Percentiles rank a stretch among this genome's conserved stretches.
phyloP scores from a whole-genome alignment of 2,329 filamentous ascomycete species.

The Rugonectria rugulosa region DNA sequence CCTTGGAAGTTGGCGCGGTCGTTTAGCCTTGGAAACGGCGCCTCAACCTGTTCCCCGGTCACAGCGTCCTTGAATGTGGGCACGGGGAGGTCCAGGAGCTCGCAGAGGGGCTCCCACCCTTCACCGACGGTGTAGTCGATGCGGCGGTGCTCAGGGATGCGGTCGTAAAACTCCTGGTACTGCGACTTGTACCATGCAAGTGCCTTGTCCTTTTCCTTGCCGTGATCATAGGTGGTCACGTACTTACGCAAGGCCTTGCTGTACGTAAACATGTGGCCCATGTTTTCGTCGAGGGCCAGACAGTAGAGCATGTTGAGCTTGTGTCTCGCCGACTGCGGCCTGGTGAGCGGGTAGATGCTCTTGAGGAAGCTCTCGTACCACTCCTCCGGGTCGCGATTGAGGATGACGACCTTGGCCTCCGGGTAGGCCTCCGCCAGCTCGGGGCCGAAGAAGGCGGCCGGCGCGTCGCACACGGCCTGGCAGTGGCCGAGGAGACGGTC shows the following conservation, averaged over 20 bases:
- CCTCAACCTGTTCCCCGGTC: slow-evolving; percentile 42
- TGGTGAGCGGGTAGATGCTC: slow-evolving; percentile 42
- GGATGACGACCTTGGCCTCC: slow-evolving; percentile 49
- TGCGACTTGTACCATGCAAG: slow-evolving; percentile 47
- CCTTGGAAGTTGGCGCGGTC: slow-evolving; percentile 38
- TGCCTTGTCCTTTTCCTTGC: slow-evolving; percentile 46
- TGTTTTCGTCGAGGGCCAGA: slow-evolving; percentile 36
- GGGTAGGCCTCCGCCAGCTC: slow-evolving; percentile 45
- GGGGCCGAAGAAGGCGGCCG: slow-evolving; percentile 59
- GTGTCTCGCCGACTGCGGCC: slow-evolving; percentile 27
- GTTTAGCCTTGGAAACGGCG: slow-evolving; percentile 45
- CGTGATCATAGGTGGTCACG: slow-evolving; percentile 42
- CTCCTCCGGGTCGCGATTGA: slow-evolving; percentile 49
- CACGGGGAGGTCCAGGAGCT: slow-evolving; percentile 47
- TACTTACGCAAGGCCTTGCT: slow-evolving; percentile 35
- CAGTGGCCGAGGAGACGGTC: slow-evolving; percentile 54
- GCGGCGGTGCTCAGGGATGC: slow-evolving; percentile 44
- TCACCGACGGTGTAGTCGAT: slow-evolving; percentile 50
- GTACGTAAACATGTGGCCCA: slow-evolving; percentile 39
- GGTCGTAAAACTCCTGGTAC: slow-evolving; percentile 46
- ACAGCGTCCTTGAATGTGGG: slow-evolving; percentile 43
- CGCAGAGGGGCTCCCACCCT: slow-evolving; percentile 52
- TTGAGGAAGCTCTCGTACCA: slow-evolving; percentile 43
- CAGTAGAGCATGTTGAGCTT: slow-evolving; percentile 42
- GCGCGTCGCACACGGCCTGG: slow-evolving; percentile 63